These are phyloP conservation scores for Leccinum boreale DNA, from an alignment of 768 basidiomycete genomes.

Conservation along the genomic window DNA sequence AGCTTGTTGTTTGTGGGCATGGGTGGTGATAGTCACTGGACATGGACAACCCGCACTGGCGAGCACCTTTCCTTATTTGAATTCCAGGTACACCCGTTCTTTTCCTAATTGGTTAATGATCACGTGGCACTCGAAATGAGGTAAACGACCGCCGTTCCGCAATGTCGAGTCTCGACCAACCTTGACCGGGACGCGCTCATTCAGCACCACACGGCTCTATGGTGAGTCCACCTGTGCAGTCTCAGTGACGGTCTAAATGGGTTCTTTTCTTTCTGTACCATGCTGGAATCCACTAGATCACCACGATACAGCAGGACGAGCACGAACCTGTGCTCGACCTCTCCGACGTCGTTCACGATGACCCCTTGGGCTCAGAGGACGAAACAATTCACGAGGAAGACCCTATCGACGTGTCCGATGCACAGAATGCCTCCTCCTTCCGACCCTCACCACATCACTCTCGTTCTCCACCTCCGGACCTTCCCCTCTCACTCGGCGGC, in stretches of 20 bases:
- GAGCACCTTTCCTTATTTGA: slow-evolving; percentile 6
- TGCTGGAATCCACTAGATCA: slow-evolving; percentile 10
- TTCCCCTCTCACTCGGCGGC: slow-evolving; percentile 37
- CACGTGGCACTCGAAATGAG: slow-evolving; percentile 30
- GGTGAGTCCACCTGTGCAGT: slow-evolving; percentile 10
- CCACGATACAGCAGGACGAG: slow-evolving; percentile 51
- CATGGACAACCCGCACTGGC: slow-evolving; percentile 4
- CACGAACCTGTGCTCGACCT: slow-evolving; percentile 63
- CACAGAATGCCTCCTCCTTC: slow-evolving; percentile 30
- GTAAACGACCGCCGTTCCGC: slow-evolving; percentile 16
- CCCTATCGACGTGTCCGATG: slow-evolving; percentile 31
- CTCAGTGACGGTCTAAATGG: not conserved
- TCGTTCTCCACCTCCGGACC: slow-evolving; percentile 23
- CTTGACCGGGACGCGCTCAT: slow-evolving; percentile 22
- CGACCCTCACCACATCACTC: slow-evolving; percentile 13
- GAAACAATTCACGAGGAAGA: slow-evolving; percentile 31
- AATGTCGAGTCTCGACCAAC: slow-evolving; percentile 2
- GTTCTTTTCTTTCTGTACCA: not conserved
- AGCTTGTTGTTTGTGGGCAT: slow-evolving; percentile 45
- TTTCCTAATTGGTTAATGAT: slow-evolving; percentile 5
- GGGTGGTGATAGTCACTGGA: not conserved
- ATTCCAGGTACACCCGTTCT: not conserved
- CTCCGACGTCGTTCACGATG: slow-evolving; percentile 84
- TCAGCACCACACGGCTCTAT: slow-evolving; percentile 9
- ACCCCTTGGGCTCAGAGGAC: slow-evolving; percentile 61